Evolutionary conservation across 2,329 filamentous ascomycete genomes (phyloP).

Genomic region (Talaromyces sp.): DNA sequence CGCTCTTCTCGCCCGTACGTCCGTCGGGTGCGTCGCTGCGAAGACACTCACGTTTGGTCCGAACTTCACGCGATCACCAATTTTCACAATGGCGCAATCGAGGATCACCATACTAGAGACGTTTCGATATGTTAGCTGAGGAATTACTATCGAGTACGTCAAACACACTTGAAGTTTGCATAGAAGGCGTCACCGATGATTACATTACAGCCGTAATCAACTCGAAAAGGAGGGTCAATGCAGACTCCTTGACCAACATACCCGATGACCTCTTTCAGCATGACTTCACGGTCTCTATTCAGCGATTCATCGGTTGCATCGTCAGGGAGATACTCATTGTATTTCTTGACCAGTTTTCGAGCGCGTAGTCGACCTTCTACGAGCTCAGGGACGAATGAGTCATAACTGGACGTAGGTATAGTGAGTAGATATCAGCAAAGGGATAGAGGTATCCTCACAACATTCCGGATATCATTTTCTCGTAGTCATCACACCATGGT

Average conservation of each 20-base stretch:
- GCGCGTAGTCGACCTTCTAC: constrained; percentile 10
- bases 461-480: constrained; percentile 16
- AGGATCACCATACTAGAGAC: constrained; percentile 51
- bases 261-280: constrained; percentile 19
- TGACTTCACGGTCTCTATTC: background rate
- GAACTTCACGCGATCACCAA: constrained; percentile 50
- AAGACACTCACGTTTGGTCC: constrained; percentile 52
- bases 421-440: background rate
- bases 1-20: constrained; percentile 43
- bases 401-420: background rate
- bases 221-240: constrained; percentile 23
- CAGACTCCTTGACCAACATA: constrained; percentile 16
- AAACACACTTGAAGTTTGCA: constrained; percentile 22
- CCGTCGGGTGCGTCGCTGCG: constrained; percentile 49
- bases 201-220: constrained; percentile 26
- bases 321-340: constrained; percentile 12
- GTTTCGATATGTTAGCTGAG: constrained; percentile 35
- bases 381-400: constrained; percentile 12
- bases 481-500: constrained; percentile 14
- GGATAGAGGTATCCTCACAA: background rate
- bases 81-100: constrained; percentile 50
- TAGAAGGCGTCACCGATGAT: constrained; percentile 21
- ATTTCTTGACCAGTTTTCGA: constrained; percentile 12
- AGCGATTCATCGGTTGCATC: constrained; percentile 10
- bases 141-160: background rate